Evolutionary conservation across 441 rosid species (phyloP), one percentile per base, ranked within the genome.

Genomic region (Aleurites moluccanus): DNA sequence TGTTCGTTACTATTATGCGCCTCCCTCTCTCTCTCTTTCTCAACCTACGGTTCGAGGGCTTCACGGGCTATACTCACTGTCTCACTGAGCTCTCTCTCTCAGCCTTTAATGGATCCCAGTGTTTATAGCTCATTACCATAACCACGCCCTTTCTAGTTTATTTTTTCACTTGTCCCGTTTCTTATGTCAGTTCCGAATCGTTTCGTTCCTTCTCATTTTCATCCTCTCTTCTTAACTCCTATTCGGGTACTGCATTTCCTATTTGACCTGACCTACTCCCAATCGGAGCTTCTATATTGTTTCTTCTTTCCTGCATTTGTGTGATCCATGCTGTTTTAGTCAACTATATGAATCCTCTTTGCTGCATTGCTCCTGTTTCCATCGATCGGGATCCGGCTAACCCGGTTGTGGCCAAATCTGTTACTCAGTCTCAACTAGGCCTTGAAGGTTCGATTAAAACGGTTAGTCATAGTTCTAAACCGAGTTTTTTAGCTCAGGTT

Each of bases 281-380:
- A 28, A 35, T 72, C 80, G 57, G 69, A 73, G 74, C 76, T 74
- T 55, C 49, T 16, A 10, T 73, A 50, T 33, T 11, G 40, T 6
- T 38, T 55, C 13, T 66, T 64, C 10, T 35, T n/a, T 10, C 47
- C 20, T 14, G 63, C 69, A 61, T 67, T 63, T 38, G 72, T 59
- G 38, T 73, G 52, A 64, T 63, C 69, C 61, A 75, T 75, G 60
- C 40, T 50, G 27, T 67, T 14, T 57, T 27, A 73, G 69, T 57
- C 15, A 25, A 25, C 4, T 30, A 50, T 20, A 94, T 92, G 98
- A 94, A 94, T 85, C 99, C 99, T 62, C 90, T 94, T 61, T 94
- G 99, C 90, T 94, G 99, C 98, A 94, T 94, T 92, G 98, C 99
- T 82, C 99, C 98, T 45, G 97, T 94, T 57, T 92, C 98, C 61